These are phyloP conservation scores for Eimeria maxima DNA, from an alignment of 169 alveolate genomes.

Conservation along the genomic window DNA sequence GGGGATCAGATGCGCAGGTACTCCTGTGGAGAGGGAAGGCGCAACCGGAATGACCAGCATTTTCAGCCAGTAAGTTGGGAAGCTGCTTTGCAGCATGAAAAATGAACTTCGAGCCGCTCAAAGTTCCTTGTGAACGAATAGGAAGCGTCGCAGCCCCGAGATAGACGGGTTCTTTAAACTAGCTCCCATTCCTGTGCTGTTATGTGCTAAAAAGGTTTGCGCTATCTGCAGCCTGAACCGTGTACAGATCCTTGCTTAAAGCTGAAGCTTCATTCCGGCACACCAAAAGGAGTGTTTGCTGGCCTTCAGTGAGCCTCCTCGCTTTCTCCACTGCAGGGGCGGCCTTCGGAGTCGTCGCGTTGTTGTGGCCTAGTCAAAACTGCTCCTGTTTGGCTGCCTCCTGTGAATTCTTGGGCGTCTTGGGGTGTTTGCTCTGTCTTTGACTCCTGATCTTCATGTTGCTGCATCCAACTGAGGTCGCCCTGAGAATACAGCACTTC, in stretches of 20 bases:
- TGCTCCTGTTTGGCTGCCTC: constrained; percentile 54
- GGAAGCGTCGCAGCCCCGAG: constrained; percentile 5
- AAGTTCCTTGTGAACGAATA: neutral
- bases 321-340: constrained; percentile 40
- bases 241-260: neutral
- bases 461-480: constrained; percentile 64
- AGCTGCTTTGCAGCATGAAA: constrained; percentile 37
- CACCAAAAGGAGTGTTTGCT: neutral
- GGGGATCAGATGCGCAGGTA: neutral
- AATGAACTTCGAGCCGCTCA: neutral
- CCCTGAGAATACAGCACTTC: constrained; percentile 66
- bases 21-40: neutral
- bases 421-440: neutral
- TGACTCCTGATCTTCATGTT: neutral
- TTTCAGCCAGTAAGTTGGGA: neutral
- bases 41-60: neutral
- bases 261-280: neutral
- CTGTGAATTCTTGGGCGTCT: neutral
- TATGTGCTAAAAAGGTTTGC: constrained; percentile 1
- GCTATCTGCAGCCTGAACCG: neutral
- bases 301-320: constrained; percentile 29
- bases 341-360: neutral
- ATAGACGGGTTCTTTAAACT: neutral
- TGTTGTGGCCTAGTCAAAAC: constrained; percentile 33
- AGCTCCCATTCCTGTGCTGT: neutral